Evolutionary conservation across 2,329 filamentous ascomycete species (phyloP).

Genomic region (Aspergillus japonicus): DNA sequence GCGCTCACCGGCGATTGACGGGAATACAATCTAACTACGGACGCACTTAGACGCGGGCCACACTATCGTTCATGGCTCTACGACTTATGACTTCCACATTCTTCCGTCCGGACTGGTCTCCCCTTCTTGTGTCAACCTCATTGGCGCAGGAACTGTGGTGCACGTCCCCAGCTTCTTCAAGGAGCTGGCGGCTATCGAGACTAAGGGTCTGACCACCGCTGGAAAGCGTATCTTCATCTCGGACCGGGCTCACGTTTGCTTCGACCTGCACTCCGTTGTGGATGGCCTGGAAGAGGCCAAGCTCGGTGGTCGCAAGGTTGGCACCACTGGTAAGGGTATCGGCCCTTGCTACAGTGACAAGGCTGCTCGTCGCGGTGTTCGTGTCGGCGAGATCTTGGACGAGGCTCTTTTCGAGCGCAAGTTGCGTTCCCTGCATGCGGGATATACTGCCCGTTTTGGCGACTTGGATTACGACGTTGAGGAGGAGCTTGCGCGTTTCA

Average conservation of each 20-base stretch:
- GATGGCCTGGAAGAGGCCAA: constrained; percentile 48
- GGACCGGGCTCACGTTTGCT: constrained; percentile 47
- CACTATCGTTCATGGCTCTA: constrained; percentile 47
- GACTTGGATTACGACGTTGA: constrained; percentile 60
- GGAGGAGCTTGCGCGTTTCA: constrained; percentile 58
- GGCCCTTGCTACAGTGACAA: constrained; percentile 64
- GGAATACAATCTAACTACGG: background rate
- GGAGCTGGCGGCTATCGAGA: constrained; percentile 44
- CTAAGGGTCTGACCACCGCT: constrained; percentile 44
- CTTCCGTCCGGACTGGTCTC: constrained; percentile 48
- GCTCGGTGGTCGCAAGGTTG: constrained; percentile 47
- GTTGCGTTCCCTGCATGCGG: constrained; percentile 51
- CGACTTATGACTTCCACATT: constrained; percentile 52
- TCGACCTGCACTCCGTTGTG: constrained; percentile 46
- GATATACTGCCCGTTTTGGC: constrained; percentile 59
- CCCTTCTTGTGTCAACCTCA: constrained; percentile 47
- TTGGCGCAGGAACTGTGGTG: constrained; percentile 49
- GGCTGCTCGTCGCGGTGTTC: constrained; percentile 59
- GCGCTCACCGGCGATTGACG: background rate
- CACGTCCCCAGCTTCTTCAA: constrained; percentile 51
- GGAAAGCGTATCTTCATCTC: constrained; percentile 47
- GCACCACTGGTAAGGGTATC: constrained; percentile 52
- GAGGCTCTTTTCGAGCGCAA: constrained; percentile 57
- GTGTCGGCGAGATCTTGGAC: constrained; percentile 58
- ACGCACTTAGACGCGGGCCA: constrained; percentile 43